Evolutionary conservation across 345 rosid genomes (phyloP).

Genomic region (Bruguiera gymnorhiza): DNA sequence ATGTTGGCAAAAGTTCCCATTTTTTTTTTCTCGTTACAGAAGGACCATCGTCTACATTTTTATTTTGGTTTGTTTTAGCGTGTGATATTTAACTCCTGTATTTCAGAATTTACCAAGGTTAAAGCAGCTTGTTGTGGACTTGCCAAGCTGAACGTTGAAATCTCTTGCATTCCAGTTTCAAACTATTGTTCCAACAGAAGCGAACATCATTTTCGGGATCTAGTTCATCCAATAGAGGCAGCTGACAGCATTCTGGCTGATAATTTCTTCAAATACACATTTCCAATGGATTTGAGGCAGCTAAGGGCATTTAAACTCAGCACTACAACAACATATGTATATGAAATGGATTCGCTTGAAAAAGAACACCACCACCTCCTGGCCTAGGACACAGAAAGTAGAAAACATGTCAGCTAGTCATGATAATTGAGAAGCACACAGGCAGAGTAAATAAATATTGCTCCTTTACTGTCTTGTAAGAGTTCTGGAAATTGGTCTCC

Average conservation of each 20-base stretch:
- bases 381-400: too few relatives aligned
- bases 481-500: too few relatives aligned
- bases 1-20: neutral
- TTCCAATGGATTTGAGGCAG: slow-evolving; percentile 25
- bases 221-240: slow-evolving; percentile 26
- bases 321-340: neutral
- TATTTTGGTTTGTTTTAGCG: neutral
- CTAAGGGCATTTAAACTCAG: slow-evolving; percentile 7
- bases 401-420: too few relatives aligned
- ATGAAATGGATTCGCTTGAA: too few relatives aligned
- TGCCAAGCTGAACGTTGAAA: slow-evolving; percentile 14
- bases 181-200: slow-evolving; percentile 21
- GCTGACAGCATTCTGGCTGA: slow-evolving; percentile 3
- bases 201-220: slow-evolving; percentile 25
- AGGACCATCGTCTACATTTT: neutral
- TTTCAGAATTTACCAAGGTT: slow-evolving; percentile 24
- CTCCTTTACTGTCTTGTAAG: too few relatives aligned
- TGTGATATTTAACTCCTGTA: neutral
- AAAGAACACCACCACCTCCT: too few relatives aligned
- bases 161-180: slow-evolving; percentile 25
- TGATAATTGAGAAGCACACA: too few relatives aligned
- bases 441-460: too few relatives aligned
- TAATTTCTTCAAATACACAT: slow-evolving; percentile 7
- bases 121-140: slow-evolving; percentile 29
- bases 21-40: neutral